These are phyloP conservation scores for Aspergillus carlsbadensis DNA, from an alignment of 495 filamentous ascomycete genomes.

Conservation along the genomic window DNA sequence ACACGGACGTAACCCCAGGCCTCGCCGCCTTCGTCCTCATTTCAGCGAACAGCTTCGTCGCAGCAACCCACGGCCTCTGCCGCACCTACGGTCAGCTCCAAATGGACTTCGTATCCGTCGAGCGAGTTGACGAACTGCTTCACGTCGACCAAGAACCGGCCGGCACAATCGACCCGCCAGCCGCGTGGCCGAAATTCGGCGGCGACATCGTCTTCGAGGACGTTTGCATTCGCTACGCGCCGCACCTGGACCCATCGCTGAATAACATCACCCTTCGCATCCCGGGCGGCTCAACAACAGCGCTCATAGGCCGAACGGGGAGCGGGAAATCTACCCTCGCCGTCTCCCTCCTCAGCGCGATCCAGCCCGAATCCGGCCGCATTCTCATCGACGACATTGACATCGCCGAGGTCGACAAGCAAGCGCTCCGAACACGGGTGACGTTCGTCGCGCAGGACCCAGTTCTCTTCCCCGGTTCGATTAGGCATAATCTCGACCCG, in stretches of 20 bases:
- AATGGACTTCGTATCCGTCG: constrained; percentile 88
- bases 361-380: constrained; percentile 50
- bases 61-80: constrained; percentile 69
- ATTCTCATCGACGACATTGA: constrained; percentile 62
- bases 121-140: constrained; percentile 75
- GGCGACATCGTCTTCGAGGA: constrained; percentile 73
- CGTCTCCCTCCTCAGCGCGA: constrained; percentile 59
- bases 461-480: constrained; percentile 60
- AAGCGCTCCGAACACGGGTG: constrained; percentile 56
- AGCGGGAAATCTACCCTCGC: constrained; percentile 69
- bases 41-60: constrained; percentile 50
- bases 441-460: constrained; percentile 68
- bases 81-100: constrained; percentile 75
- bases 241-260: constrained; percentile 69
- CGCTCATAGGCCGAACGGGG: constrained; percentile 61
- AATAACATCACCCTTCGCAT: constrained; percentile 63
- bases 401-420: constrained; percentile 57
- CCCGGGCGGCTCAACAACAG: constrained; percentile 68
- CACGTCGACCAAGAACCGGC: constrained; percentile 69
- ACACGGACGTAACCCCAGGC: constrained; percentile 66
- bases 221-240: constrained; percentile 75
- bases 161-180: constrained; percentile 65
- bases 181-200: constrained; percentile 68
- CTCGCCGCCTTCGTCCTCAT: constrained; percentile 70
- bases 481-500: constrained; percentile 59